Percentiles rank a stretch among this genome's conserved stretches.
Evolutionary conservation across 108 stramenopile species (phyloP).

Genomic region (Cyclotella distinguenda): DNA sequence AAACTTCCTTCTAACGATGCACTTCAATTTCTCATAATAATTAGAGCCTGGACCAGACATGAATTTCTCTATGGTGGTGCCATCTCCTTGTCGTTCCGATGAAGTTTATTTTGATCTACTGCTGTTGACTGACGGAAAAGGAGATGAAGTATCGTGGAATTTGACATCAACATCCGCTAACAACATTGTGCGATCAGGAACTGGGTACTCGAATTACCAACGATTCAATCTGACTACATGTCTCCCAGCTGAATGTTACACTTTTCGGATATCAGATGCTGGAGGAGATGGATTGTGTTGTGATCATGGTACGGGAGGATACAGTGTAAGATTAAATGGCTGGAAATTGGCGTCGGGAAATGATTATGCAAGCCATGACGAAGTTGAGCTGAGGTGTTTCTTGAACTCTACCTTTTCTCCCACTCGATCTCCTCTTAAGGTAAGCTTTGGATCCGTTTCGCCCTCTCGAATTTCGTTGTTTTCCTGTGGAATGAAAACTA

Average conservation of each 20-base stretch:
- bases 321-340: conserved; percentile 36
- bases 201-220: conserved; percentile 11
- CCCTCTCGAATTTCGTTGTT: not conserved
- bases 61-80: conserved; percentile 30
- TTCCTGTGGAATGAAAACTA: too few species aligned
- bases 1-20: not conserved
- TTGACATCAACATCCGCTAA: conserved; percentile 10
- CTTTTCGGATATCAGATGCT: conserved; percentile 23
- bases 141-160: conserved; percentile 29
- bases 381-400: conserved; percentile 24
- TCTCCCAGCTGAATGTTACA: conserved; percentile 34
- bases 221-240: conserved; percentile 16
- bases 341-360: conserved; percentile 31
- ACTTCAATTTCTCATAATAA: not conserved
- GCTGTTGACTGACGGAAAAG: conserved; percentile 32
- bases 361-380: conserved; percentile 21
- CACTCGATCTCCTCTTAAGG: conserved; percentile 7
- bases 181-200: conserved; percentile 18
- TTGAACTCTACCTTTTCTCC: conserved; percentile 20
- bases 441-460: not conserved
- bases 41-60: conserved; percentile 22
- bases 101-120: conserved; percentile 35
- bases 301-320: conserved; percentile 22
- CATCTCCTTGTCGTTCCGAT: conserved; percentile 31
- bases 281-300: conserved; percentile 46